Percentiles rank a stretch among this genome's conserved stretches.
Evolutionary conservation across 257 asterid genomes (phyloP).

Genomic region (Przewalskia tangutica): DNA sequence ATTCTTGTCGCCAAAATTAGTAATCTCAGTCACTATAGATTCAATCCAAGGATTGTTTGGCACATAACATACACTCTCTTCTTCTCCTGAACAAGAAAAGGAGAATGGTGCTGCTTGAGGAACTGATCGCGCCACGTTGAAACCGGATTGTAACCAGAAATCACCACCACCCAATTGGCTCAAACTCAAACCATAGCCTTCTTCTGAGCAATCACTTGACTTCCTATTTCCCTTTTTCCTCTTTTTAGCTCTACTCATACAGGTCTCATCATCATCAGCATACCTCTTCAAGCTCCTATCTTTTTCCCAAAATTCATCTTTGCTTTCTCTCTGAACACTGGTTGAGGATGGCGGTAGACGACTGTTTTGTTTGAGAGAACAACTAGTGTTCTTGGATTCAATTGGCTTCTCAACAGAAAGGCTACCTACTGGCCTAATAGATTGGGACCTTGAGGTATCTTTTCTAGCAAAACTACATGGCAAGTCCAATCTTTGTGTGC

Average conservation of each 20-base stretch:
- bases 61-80: constrained; percentile 39
- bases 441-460: constrained; percentile 47
- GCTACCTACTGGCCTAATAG: constrained; percentile 58
- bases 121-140: constrained; percentile 16
- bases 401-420: constrained; percentile 55
- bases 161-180: constrained; percentile 37
- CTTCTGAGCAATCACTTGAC: constrained; percentile 23
- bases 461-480: constrained; percentile 64
- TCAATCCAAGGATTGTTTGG: constrained; percentile 76
- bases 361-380: constrained; percentile 58
- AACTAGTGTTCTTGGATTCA: constrained; percentile 38
- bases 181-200: constrained; percentile 36
- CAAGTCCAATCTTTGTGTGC: constrained; percentile 88
- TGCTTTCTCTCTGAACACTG: constrained; percentile 30
- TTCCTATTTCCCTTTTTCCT: constrained; percentile 44
- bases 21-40: constrained; percentile 45
- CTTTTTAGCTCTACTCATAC: constrained; percentile 38
- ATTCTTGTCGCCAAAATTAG: constrained; percentile 41
- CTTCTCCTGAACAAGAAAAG: constrained; percentile 57
- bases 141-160: constrained; percentile 60
- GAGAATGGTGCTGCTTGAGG: constrained; percentile 43
- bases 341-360: constrained; percentile 53
- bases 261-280: constrained; percentile 53
- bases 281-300: constrained; percentile 51
- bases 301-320: constrained; percentile 46